Evolutionary conservation across 192 early-diverging fungal species (phyloP).

Genomic region (Rhizophagus clarus): DNA sequence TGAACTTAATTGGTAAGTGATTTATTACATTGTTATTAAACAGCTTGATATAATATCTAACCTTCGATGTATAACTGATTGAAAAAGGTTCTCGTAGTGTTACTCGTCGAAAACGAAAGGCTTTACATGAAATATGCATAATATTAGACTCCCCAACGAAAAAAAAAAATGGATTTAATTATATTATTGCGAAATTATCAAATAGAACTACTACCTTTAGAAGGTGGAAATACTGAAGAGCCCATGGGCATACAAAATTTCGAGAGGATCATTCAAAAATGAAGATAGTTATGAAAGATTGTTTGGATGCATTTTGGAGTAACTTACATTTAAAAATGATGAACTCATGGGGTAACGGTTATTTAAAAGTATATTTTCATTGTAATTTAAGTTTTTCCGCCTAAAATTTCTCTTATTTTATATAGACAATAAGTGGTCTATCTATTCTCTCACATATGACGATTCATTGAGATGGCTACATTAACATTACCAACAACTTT

Average conservation of each 20-base stretch:
- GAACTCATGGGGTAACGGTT: constrained; percentile 26
- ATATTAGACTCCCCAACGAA: too few relatives aligned
- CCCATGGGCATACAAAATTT: constrained; percentile 15
- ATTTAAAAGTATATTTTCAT: constrained; percentile 14
- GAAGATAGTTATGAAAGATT: constrained; percentile 18
- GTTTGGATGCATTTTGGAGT: constrained; percentile 12
- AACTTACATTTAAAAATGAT: constrained; percentile 27
- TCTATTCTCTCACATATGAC: constrained; percentile 28
- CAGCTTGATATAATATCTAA: too few relatives aligned
- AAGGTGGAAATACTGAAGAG: too few relatives aligned
- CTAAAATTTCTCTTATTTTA: constrained; percentile 20
- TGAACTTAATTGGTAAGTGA: constrained; percentile 22
- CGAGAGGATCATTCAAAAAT: constrained; percentile 15
- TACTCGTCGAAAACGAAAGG: too few relatives aligned
- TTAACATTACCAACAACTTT: constrained; percentile 25
- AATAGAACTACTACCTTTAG: too few relatives aligned
- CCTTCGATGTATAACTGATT: too few relatives aligned
- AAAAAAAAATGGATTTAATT: too few relatives aligned
- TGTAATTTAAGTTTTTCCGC: constrained; percentile 18
- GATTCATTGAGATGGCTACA: neutral
- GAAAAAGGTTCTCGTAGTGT: too few relatives aligned
- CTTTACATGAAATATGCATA: too few relatives aligned
- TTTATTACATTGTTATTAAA: too few relatives aligned
- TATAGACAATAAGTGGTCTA: constrained; percentile 20
- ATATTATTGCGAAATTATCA: too few relatives aligned